Conservation (phyloP, 441 rosid genomes). For the Geranium incanum region DNA sequence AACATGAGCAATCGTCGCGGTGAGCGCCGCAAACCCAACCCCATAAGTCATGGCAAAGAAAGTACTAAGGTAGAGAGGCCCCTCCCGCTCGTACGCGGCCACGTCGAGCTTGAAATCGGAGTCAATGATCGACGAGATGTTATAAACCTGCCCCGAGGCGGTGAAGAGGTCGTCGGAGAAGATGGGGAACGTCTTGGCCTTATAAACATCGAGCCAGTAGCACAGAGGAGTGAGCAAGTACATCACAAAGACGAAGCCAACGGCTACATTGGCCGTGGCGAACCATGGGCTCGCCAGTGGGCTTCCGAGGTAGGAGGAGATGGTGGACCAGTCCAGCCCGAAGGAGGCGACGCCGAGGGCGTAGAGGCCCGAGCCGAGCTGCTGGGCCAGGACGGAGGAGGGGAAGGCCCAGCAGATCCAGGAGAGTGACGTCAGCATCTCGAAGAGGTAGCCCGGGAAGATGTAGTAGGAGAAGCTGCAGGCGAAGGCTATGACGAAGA, state of each 20-base stretch:
- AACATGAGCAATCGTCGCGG: conserved; percentile 71
- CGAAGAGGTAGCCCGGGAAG: conserved; percentile 71
- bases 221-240: conserved; percentile 51
- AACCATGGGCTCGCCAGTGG: neutral
- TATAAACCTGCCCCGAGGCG: conserved; percentile 43
- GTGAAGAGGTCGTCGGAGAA: conserved; percentile 71
- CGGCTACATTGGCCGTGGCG: neutral
- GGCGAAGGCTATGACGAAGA: conserved; percentile 58
- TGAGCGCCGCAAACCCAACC: conserved; percentile 74
- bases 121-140: conserved; percentile 60
- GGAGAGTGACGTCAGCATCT: conserved; percentile 65
- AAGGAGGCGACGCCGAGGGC: conserved; percentile 73
- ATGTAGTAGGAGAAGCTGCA: conserved; percentile 70
- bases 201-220: conserved; percentile 25
- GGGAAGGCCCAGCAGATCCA: conserved; percentile 89
- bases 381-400: conserved; percentile 69
- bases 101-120: conserved; percentile 57
- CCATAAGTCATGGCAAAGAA: conserved; percentile 70
- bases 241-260: neutral
- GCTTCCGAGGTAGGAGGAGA: conserved; percentile 85
- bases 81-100: conserved; percentile 42
- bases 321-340: conserved; percentile 87
- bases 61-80: conserved; percentile 66
- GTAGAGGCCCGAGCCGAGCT: conserved; percentile 79
- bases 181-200: conserved; percentile 51